phyloP scores from a whole-genome alignment of 257 asterid species.

The Leptodermis oblonga region DNA sequence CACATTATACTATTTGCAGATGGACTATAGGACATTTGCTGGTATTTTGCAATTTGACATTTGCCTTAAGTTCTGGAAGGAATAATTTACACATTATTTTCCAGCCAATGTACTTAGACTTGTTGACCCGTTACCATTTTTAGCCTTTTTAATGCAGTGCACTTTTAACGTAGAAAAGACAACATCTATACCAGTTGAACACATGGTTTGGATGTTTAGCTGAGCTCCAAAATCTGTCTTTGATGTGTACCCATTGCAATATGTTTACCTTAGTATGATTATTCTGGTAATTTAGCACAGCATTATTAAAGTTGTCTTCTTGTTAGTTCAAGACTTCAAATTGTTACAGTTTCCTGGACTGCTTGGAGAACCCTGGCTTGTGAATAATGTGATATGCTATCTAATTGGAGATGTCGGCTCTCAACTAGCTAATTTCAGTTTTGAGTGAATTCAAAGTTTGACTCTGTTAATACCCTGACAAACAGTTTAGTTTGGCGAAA shows the following conservation, averaged over 20 bases:
- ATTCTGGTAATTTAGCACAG: not conserved
- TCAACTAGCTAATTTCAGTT: not conserved
- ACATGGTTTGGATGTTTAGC: not conserved
- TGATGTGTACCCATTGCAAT: not conserved
- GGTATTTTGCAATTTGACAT: conserved; percentile 1
- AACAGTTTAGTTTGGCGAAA: not conserved
- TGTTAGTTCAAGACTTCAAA: not conserved
- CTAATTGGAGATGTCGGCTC: not conserved
- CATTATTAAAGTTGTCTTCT: not conserved
- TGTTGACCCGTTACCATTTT: not conserved
- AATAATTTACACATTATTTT: not conserved
- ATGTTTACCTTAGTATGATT: not conserved
- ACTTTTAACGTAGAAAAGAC: not conserved
- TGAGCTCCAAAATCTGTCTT: not conserved
- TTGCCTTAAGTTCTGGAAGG: not conserved
- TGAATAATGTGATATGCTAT: not conserved
- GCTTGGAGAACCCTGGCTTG: not conserved
- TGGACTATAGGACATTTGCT: not conserved
- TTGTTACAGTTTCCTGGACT: not conserved
- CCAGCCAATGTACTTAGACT: not conserved
- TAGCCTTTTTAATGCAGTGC: not conserved
- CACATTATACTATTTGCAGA: not conserved
- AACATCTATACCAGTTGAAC: not conserved
- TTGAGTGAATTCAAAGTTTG: not conserved
- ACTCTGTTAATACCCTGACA: not conserved